These are phyloP conservation scores for Sporothrix inflata DNA, from an alignment of 2,329 filamentous ascomycete species.

Conservation along the genomic window DNA sequence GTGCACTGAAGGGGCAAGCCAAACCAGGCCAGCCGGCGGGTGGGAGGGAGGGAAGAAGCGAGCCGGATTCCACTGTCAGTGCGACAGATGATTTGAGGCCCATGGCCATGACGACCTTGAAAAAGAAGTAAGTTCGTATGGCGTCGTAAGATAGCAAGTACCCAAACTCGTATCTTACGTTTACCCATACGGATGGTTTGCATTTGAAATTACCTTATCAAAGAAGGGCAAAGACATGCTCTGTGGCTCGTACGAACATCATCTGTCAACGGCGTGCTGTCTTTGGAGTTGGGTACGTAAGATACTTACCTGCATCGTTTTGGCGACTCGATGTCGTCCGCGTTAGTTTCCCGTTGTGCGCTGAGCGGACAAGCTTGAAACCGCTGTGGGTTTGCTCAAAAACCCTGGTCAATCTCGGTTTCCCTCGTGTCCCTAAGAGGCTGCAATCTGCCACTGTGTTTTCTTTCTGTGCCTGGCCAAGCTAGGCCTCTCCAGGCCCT, in stretches of 20 bases:
- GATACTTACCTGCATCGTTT: no score
- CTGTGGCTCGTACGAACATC: background rate
- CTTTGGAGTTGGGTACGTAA: background rate
- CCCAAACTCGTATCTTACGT: background rate
- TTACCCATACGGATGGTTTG: background rate
- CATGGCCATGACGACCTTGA: background rate
- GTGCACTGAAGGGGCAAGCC: background rate
- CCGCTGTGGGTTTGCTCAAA: constrained; percentile 1
- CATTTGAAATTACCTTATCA: background rate
- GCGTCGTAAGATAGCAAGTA: no score
- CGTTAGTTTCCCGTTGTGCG: background rate
- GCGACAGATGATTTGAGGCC: background rate
- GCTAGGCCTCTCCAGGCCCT: background rate
- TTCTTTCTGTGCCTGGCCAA: background rate
- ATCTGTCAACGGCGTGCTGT: background rate
- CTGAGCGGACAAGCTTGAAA: constrained; percentile 4
- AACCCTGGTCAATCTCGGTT: constrained; percentile 6
- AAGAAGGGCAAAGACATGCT: background rate
- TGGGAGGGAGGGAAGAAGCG: constrained; percentile 12
- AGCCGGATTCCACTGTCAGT: constrained; percentile 7
- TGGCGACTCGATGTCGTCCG: background rate
- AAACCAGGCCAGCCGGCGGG: background rate
- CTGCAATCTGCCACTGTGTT: background rate
- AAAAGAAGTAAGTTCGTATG: background rate
- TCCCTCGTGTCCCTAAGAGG: background rate